Conservation (phyloP, 2,329 filamentous ascomycete genomes). For the Clathrospora elynae region DNA sequence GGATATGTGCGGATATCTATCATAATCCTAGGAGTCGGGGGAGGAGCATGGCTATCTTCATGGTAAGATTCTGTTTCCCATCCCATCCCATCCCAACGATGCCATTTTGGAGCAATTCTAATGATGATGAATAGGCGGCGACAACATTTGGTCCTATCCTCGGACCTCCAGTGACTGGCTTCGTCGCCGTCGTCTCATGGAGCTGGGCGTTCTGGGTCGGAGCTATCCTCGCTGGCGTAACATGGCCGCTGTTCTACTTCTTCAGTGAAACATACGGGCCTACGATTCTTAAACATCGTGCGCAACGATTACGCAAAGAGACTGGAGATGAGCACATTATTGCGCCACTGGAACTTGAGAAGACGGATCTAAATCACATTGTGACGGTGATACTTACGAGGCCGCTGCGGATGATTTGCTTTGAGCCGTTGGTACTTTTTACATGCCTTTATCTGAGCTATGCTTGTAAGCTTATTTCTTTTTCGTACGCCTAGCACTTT, state of each 20-base stretch:
- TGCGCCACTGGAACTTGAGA: constrained; percentile 68
- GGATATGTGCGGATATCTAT: constrained; percentile 70
- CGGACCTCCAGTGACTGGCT: constrained; percentile 69
- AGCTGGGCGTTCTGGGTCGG: constrained; percentile 74
- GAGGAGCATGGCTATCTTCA: constrained; percentile 41
- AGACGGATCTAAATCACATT: constrained; percentile 62
- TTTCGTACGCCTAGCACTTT: too few species aligned
- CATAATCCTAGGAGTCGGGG: constrained; percentile 54
- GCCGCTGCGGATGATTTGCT: constrained; percentile 73
- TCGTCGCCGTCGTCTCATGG: constrained; percentile 66
- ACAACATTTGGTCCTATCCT: constrained; percentile 71
- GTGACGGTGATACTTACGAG: constrained; percentile 72
- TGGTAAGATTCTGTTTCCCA: constrained; percentile 28
- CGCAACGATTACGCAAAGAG: constrained; percentile 61
- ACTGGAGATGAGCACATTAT: constrained; percentile 60
- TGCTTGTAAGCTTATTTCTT: constrained; percentile 54
- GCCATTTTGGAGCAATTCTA: neutral
- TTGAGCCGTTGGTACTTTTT: constrained; percentile 74
- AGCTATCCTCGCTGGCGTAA: constrained; percentile 68
- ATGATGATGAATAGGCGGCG: constrained; percentile 57
- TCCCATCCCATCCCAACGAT: too few species aligned
- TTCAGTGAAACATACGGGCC: constrained; percentile 61
- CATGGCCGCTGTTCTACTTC: constrained; percentile 64
- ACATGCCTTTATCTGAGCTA: constrained; percentile 71
- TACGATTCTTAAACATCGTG: constrained; percentile 56